Percentiles rank a stretch among this genome's conserved stretches.
These are phyloP conservation scores for Coemansia reversa DNA, from an alignment of 192 early-diverging fungal genomes.

Conservation along the genomic window DNA sequence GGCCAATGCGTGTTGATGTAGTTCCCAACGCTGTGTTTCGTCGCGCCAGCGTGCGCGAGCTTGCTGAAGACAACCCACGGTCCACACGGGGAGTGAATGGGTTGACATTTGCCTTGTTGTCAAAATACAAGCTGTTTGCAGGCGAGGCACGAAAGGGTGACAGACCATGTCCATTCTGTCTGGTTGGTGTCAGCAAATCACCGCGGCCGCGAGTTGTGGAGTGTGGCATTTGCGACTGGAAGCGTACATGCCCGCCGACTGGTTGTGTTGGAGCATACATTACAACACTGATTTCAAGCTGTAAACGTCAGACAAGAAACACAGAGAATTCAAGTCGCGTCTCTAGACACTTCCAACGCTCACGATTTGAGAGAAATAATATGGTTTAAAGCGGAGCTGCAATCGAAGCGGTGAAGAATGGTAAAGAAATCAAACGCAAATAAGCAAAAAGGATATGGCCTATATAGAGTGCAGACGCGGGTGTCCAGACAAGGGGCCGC, in stretches of 20 bases:
- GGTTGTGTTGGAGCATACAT: slow-evolving; percentile 33
- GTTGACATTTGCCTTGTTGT: slow-evolving; percentile 23
- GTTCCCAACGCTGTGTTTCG: slow-evolving; percentile 24
- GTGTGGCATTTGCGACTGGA: slow-evolving; percentile 23
- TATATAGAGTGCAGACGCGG: not conserved
- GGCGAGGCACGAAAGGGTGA: slow-evolving; percentile 36
- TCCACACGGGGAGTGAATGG: slow-evolving; percentile 51
- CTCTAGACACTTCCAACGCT: not conserved
- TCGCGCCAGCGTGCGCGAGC: slow-evolving; percentile 26
- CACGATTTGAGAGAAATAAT: not conserved
- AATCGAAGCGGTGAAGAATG: not conserved
- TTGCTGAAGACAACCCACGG: slow-evolving; percentile 17
- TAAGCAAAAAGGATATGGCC: not conserved
- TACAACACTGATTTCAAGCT: not conserved
- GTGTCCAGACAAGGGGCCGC: not conserved
- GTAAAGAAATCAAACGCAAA: not conserved
- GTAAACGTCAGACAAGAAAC: not conserved
- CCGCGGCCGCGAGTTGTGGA: slow-evolving; percentile 9
- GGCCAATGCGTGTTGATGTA: slow-evolving; percentile 5
- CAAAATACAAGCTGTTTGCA: slow-evolving; percentile 22
- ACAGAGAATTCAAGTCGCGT: not conserved
- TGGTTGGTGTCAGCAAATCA: slow-evolving; percentile 30
- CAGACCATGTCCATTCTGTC: slow-evolving; percentile 7
- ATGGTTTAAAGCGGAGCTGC: not conserved
- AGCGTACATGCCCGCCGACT: slow-evolving; percentile 41